These are phyloP conservation scores for Hyaloperonospora brassicae DNA, from an alignment of 352 stramenopile genomes.

Conservation along the genomic window DNA sequence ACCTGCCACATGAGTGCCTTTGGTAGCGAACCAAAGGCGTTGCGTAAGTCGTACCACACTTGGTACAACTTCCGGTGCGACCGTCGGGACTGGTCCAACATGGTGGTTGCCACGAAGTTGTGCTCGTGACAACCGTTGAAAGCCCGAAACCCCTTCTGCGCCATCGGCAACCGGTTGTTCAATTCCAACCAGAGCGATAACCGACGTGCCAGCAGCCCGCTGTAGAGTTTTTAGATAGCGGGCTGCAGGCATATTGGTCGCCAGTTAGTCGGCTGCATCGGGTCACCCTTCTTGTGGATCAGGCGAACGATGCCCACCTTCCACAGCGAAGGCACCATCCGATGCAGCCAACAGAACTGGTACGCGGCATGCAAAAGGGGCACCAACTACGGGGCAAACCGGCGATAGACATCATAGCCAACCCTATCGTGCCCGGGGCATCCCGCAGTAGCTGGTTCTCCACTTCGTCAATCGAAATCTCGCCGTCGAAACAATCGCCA, in stretches of 20 bases:
- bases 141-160: conserved; percentile 20
- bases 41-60: no score
- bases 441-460: conserved; percentile 15
- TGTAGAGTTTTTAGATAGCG: conserved; percentile 30
- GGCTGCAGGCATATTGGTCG: conserved; percentile 26
- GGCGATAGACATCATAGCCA: conserved; percentile 14
- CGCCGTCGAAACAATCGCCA: not conserved
- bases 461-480: conserved; percentile 12
- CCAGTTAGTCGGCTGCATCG: conserved; percentile 29
- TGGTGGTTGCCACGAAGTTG: no score
- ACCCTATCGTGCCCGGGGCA: conserved; percentile 13
- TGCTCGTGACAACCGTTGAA: no score
- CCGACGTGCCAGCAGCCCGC: conserved; percentile 10
- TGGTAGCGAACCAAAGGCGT: conserved; percentile 17
- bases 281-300: conserved; percentile 35
- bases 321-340: conserved; percentile 15
- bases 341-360: conserved; percentile 15
- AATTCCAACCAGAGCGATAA: conserved; percentile 6
- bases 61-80: no score
- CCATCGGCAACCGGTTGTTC: not conserved
- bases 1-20: conserved; percentile 14
- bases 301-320: conserved; percentile 21
- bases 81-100: no score
- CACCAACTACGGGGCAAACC: conserved; percentile 10
- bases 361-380: conserved; percentile 11